A percentile compares a stretch with the other conserved stretches of the same genome.
Evolutionary conservation across 2,329 filamentous ascomycete species (phyloP).

Genomic region (Fusarium multiceps): DNA sequence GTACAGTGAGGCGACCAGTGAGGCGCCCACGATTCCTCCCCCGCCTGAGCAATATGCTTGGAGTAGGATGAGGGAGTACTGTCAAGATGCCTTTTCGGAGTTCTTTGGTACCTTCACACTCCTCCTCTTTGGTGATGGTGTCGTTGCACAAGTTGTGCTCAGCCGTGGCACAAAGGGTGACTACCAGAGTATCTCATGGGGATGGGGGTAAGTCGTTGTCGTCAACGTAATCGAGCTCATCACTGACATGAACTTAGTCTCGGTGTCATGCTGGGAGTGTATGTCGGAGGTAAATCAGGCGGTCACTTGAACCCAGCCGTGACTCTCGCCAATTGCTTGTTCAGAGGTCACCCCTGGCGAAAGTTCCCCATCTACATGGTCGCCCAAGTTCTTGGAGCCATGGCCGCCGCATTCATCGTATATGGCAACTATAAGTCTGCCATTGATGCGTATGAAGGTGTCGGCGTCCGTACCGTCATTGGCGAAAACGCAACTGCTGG

Average conservation of each 20-base stretch:
- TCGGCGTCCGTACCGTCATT: conserved; percentile 69
- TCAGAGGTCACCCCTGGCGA: conserved; percentile 74
- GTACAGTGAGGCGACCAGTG: conserved; percentile 38
- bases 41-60: conserved; percentile 54
- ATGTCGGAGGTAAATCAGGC: conserved; percentile 72
- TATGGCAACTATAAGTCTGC: conserved; percentile 73
- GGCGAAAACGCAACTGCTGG: conserved; percentile 71
- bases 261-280: conserved; percentile 76
- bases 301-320: conserved; percentile 78
- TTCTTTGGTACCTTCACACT: conserved; percentile 76
- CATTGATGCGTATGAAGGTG: conserved; percentile 73
- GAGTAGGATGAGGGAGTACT: conserved; percentile 62
- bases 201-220: conserved; percentile 58
- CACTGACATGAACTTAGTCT: conserved; percentile 55
- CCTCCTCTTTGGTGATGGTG: conserved; percentile 77
- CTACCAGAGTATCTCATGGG: conserved; percentile 63
- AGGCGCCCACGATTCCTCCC: conserved; percentile 23
- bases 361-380: conserved; percentile 75
- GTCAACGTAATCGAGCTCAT: background rate
- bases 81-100: conserved; percentile 72
- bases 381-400: conserved; percentile 75
- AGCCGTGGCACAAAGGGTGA: conserved; percentile 61
- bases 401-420: conserved; percentile 68
- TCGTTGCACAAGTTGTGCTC: conserved; percentile 75
- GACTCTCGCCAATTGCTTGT: conserved; percentile 75